Evolutionary conservation across 169 alveolate species (phyloP).

Genomic region (Plasmodium ovale): DNA sequence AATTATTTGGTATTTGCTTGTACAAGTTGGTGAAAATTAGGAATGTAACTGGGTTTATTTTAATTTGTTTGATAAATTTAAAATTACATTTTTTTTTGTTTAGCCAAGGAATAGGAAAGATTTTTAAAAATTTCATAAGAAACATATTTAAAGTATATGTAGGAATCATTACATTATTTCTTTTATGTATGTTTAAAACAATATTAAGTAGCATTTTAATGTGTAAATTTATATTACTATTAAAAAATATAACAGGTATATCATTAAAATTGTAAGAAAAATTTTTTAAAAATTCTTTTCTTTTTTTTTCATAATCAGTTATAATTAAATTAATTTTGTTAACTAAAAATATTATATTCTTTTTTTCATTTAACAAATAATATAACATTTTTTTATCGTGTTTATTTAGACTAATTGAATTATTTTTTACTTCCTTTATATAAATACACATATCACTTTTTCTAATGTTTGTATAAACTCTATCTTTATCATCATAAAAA

Average conservation of each 20-base stretch:
- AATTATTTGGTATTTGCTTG: slow-evolving; percentile 38
- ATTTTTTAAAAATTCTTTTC: slow-evolving; percentile 33
- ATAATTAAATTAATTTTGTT: slow-evolving; percentile 39
- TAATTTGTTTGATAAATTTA: slow-evolving; percentile 57
- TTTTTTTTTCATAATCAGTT: slow-evolving; percentile 37
- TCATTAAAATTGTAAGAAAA: slow-evolving; percentile 23
- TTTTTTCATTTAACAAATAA: slow-evolving; percentile 53
- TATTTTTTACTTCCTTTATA: slow-evolving; percentile 61
- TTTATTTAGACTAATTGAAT: slow-evolving; percentile 24
- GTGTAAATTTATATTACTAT: slow-evolving; percentile 37
- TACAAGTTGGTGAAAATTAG: slow-evolving; percentile 63
- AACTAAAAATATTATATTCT: slow-evolving; percentile 37
- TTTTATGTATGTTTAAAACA: slow-evolving; percentile 30
- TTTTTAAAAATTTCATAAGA: slow-evolving; percentile 23
- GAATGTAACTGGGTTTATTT: slow-evolving; percentile 33
- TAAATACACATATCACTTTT: slow-evolving; percentile 55
- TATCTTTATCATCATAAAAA: slow-evolving; percentile 6
- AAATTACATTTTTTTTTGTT: slow-evolving; percentile 57
- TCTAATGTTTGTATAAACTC: slow-evolving; percentile 39
- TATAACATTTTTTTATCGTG: slow-evolving; percentile 62
- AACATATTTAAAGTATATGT: slow-evolving; percentile 47
- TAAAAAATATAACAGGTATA: slow-evolving; percentile 40
- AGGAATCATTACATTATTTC: slow-evolving; percentile 28
- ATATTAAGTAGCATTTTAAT: slow-evolving; percentile 18
- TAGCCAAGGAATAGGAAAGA: slow-evolving; percentile 67